Base-by-base conservation (phyloP, 495 filamentous ascomycete genomes). In the Neurospora tetrasperma region DNA sequence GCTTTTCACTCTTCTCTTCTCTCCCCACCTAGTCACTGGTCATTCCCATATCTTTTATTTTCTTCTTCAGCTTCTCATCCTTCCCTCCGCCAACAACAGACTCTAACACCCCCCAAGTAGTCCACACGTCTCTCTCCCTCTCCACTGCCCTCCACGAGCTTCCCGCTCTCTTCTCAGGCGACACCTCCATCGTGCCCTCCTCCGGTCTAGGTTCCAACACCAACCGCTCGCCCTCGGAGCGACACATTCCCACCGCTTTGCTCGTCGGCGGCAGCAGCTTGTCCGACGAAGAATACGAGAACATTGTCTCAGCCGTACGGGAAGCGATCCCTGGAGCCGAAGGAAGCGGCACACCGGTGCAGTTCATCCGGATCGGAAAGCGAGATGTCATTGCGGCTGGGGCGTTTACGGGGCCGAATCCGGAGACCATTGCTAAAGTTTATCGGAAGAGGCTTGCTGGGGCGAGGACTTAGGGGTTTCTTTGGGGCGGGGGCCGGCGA, bases 371-470 rank as follows among this genome's bases (percentile, higher is more conserved):
- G 69, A 73, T 78, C 20, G 72, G 74, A 38, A 78, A 78, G 75
- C 66, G 74, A 44, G 80, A 82, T 74, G 79, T 82, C 70, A 70
- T 80, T 71, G 75, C 74, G 27, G 78, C 74, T 18, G 80, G 79
- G 31, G 74, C 71, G 23, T 70, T 79, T 68, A 38, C 54, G 54
- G 79, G 78, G 27, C 78, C 78, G 40, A 78, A 78, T 76, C 75
- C 78, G 72, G 78, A 78, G 35, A 74, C 71, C 43, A 79, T 80
- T 31, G 76, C 76, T n/a, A 77, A 77, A 77, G 75, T 82, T 31
- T 80, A 77, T 71, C 73, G 76, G n/a, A 78, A 79, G 79, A 80
- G 76, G 79, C 72, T 80, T 72, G 79, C 74, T 59, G 73, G 54
- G 54, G 54, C 23, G 54, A 66, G 27, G 54, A 31, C 14, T 66